Conservation (phyloP, 108 stramenopile species). For the Nannochloropsis oceanica region DNA sequence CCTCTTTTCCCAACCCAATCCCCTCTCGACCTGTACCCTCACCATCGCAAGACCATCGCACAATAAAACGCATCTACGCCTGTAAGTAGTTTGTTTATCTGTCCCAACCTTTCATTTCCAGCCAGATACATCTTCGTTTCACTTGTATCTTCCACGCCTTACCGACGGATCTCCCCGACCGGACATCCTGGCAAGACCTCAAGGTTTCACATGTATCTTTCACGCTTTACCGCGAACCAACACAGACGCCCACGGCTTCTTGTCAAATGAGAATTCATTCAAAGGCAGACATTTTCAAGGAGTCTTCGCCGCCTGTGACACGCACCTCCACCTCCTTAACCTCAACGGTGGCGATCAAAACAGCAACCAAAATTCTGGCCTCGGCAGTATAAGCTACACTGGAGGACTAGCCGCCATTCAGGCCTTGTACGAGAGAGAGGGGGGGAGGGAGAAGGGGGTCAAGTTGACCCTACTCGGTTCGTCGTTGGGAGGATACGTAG, state of each 20-base stretch:
- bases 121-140: no score
- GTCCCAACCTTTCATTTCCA: no score
- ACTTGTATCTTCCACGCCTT: no score
- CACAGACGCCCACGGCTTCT: background rate
- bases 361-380: background rate
- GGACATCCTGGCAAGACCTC: no score
- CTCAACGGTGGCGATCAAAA: background rate
- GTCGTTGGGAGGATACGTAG: background rate
- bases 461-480: background rate
- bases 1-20: background rate
- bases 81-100: background rate
- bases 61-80: background rate
- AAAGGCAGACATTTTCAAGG: background rate
- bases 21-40: background rate
- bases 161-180: no score
- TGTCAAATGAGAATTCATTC: background rate
- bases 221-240: no score
- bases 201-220: no score
- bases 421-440: background rate
- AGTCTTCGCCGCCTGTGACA: background rate
- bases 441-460: background rate
- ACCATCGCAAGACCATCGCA: background rate
- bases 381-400: background rate
- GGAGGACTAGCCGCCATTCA: background rate
- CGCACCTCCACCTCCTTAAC: background rate